Percentiles rank a stretch among this genome's conserved stretches.
Evolutionary conservation across 139 green algal genomes (phyloP).

Genomic region (Chlamydomonas sp.): DNA sequence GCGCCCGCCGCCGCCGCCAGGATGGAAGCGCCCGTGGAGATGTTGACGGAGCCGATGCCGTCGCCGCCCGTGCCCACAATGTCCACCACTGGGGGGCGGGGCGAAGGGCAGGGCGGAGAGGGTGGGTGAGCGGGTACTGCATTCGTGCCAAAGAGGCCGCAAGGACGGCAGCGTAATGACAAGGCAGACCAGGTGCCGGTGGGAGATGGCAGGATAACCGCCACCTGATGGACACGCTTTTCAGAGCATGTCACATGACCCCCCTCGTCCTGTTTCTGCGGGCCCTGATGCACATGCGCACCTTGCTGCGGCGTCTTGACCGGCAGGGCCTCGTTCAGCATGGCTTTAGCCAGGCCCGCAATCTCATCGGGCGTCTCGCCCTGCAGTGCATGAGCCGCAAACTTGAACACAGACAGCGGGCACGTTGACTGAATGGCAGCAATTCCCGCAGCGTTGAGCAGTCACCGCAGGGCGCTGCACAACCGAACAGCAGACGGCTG

Average conservation of each 20-base stretch:
- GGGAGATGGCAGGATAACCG: no score
- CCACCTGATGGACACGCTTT: no score
- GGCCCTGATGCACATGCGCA: constrained; percentile 8
- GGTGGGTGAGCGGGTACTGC: neutral
- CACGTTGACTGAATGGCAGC: no score
- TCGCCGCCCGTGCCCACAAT: constrained; percentile 99
- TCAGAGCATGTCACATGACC: no score
- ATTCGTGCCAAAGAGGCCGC: neutral
- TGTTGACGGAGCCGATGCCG: constrained; percentile 98
- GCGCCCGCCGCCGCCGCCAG: constrained; percentile 95
- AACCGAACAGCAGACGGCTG: no score
- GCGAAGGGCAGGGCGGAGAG: neutral
- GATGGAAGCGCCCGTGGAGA: constrained; percentile 95
- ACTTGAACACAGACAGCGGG: no score
- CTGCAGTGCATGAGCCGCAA: constrained; percentile 34
- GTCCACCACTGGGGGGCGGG: constrained; percentile 79
- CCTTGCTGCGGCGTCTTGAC: constrained; percentile 72
- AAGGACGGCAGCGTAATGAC: no score
- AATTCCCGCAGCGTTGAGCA: no score
- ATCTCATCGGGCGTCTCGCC: constrained; percentile 96
- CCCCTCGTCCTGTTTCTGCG: neutral
- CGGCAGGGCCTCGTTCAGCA: constrained; percentile 69
- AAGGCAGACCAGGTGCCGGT: no score
- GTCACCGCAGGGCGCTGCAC: no score
- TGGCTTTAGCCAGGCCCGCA: constrained; percentile 89